A percentile compares a stretch with the other conserved stretches of the same genome.
These are phyloP conservation scores for Metschnikowia aberdeeniae DNA, from an alignment of 805 yeast species.

Conservation along the genomic window DNA sequence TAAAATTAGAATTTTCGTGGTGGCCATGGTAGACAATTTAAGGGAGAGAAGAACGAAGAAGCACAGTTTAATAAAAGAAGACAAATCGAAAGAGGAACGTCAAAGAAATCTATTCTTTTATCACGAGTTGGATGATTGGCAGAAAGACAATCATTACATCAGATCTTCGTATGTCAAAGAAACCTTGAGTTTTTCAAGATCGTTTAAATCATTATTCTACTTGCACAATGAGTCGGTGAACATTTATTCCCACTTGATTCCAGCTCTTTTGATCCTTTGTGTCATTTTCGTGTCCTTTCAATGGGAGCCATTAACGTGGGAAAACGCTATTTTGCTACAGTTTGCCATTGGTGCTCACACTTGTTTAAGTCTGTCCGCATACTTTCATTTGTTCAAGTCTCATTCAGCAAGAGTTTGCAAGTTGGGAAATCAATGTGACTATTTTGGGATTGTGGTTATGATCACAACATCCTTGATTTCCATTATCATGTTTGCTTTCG, in stretches of 20 bases:
- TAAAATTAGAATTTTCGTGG: background rate
- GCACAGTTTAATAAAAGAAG: background rate
- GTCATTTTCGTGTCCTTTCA: background rate
- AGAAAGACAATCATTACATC: constrained; percentile 66
- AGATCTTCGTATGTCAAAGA: constrained; percentile 60
- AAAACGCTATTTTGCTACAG: constrained; percentile 47
- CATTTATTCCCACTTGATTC: constrained; percentile 62
- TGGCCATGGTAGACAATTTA: background rate
- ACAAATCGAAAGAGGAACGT: background rate
- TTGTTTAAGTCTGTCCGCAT: constrained; percentile 61
- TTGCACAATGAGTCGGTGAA: constrained; percentile 72
- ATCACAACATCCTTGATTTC: constrained; percentile 43
- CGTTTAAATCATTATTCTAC: constrained; percentile 48
- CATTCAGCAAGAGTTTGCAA: constrained; percentile 55
- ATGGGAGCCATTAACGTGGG: constrained; percentile 24
- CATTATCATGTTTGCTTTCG: constrained; percentile 36
- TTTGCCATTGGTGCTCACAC: constrained; percentile 55
- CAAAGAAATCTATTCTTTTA: constrained; percentile 25
- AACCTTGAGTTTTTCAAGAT: constrained; percentile 43
- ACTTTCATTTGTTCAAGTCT: constrained; percentile 63
- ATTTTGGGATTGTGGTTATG: constrained; percentile 67
- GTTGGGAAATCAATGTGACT: constrained; percentile 68
- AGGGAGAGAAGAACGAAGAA: background rate
- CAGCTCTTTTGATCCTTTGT: constrained; percentile 24
- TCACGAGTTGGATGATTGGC: constrained; percentile 69